These are phyloP conservation scores for Fonsecaea erecta DNA, from an alignment of 2,329 filamentous ascomycete genomes.

Conservation along the genomic window DNA sequence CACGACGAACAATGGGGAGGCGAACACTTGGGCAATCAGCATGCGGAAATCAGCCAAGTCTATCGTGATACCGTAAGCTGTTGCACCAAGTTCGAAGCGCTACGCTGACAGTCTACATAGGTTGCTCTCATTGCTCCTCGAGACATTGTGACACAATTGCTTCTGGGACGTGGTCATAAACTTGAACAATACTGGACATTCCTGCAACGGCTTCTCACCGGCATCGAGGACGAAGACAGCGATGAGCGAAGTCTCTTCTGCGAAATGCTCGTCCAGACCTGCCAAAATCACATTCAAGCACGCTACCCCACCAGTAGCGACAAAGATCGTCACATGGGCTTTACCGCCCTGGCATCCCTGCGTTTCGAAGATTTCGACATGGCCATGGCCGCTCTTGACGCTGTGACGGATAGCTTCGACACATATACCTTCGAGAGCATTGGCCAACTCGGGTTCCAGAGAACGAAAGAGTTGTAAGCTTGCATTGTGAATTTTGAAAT, in stretches of 20 bases:
- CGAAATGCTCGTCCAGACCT: constrained; percentile 17
- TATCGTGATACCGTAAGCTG: constrained; percentile 22
- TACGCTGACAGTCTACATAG: constrained; percentile 16
- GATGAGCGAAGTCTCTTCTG: constrained; percentile 13
- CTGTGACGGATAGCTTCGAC: not conserved
- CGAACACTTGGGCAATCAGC: constrained; percentile 10
- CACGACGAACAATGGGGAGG: constrained; percentile 13
- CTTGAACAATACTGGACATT: not conserved
- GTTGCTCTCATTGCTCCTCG: constrained; percentile 19
- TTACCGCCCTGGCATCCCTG: constrained; percentile 6
- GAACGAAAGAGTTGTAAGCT: not conserved
- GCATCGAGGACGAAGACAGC: not conserved
- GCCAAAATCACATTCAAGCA: constrained; percentile 9
- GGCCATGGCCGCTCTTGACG: not conserved
- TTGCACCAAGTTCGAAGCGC: constrained; percentile 2
- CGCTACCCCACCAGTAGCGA: not conserved
- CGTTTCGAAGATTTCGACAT: not conserved
- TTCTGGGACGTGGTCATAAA: not conserved
- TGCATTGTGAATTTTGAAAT: not conserved
- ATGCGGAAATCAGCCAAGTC: constrained; percentile 8
- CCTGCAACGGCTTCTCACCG: not conserved
- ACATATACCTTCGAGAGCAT: not conserved
- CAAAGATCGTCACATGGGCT: constrained; percentile 17
- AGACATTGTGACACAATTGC: constrained; percentile 4
- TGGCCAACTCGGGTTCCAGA: not conserved